Base-by-base conservation (phyloP, 495 filamentous ascomycete genomes). In the Neurospora sublineolata region DNA sequence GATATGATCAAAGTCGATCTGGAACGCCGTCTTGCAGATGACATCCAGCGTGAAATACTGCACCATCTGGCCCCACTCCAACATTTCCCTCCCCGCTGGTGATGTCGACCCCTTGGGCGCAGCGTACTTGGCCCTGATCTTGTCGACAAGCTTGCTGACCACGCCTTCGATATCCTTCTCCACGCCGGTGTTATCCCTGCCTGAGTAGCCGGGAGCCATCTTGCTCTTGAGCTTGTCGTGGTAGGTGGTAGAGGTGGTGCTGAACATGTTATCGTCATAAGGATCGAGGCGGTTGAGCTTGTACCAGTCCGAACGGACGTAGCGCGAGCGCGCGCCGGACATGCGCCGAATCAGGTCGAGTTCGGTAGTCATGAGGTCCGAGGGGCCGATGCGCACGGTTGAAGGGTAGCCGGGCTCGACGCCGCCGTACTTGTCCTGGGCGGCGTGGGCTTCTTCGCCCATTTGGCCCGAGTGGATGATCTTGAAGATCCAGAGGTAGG, bases 11-110 rank as follows among this genome's bases (percentile, higher is more conserved):
- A 88, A 83, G 73, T 83, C 72, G 72, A 89, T 67, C 71, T 90
- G 76, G 69, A 84, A 86, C 74, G 89, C 82, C 8, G 86, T 73
- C 41, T 79, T 79, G 9, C 81, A 81, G 42, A 87, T 84, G 3
- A 83, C 73, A 70, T 89, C 87, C 7, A 87, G 73, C 0, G 86
- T 87, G 68, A 88, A 86, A 71, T 76, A 87, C 52, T 82, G 77
- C 2, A 80, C 76, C 23, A 83, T 77, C 3, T 46, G 76, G 1
- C 78, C 80, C n/a, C 87, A 78, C 72, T 88, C 85, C 16, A 87
- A 68, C 69, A 72, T 77, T 4, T 77, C 23, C 27, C 14, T 60
- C 3, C 70, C 27, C 70, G 67, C 30, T 69, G 67, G 27, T 73
- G 39, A 10, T 33, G 75, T 5, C 75, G 78, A 58, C 77, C 69